A percentile compares a stretch with the other conserved stretches of the same genome.
Conservation (phyloP, 139 green algal species). For the Pseudopediastrum boryanum region DNA sequence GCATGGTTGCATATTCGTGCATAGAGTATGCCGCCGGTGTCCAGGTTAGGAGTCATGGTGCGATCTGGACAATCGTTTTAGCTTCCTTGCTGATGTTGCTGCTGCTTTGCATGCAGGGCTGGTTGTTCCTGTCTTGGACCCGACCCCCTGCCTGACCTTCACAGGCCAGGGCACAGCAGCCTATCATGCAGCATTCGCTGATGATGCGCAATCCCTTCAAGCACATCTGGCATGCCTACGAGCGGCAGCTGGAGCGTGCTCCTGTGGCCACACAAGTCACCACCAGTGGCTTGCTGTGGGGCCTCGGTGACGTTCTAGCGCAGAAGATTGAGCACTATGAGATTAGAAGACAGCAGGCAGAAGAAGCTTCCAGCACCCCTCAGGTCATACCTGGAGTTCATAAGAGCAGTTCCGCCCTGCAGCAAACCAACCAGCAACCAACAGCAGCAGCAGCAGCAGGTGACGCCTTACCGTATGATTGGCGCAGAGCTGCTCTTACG, state of each 20-base stretch:
- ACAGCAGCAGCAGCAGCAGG: not conserved
- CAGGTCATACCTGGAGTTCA: not conserved
- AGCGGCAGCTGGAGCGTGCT: slow-evolving; percentile 36
- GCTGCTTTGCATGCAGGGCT: no score
- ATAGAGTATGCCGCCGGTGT: no score
- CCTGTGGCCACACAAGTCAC: slow-evolving; percentile 47
- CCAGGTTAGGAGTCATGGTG: no score
- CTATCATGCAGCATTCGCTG: slow-evolving; percentile 6
- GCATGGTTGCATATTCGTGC: no score
- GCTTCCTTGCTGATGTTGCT: no score
- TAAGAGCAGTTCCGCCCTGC: slow-evolving; percentile 1
- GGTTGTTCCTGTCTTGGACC: no score
- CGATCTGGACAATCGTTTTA: no score
- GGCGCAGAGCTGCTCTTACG: slow-evolving; percentile 34
- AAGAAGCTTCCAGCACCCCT: not conserved
- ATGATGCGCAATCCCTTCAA: slow-evolving; percentile 25
- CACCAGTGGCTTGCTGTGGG: slow-evolving; percentile 45
- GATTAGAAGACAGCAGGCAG: slow-evolving; percentile 8
- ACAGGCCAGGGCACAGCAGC: no score
- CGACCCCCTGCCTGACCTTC: no score
- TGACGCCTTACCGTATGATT: slow-evolving; percentile 19
- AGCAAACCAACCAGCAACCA: not conserved
- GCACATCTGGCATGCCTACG: slow-evolving; percentile 47
- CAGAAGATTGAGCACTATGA: slow-evolving; percentile 39
- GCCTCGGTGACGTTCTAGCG: slow-evolving; percentile 46